Percentiles rank a stretch among this genome's conserved stretches.
phyloP scores from a whole-genome alignment of 177 flowering plant species.

The Vitis hybrid region DNA sequence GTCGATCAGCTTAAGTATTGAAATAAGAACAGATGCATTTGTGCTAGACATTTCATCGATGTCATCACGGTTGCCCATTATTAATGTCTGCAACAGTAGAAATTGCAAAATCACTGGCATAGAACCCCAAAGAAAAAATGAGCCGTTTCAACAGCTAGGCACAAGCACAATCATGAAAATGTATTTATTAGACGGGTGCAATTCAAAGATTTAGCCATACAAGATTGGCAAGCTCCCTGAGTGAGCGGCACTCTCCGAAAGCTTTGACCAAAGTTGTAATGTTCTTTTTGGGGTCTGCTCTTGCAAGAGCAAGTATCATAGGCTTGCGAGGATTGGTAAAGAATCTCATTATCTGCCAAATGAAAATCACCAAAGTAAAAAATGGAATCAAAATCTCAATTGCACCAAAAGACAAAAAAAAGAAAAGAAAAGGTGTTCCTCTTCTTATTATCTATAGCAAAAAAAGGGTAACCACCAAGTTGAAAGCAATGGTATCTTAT shows the following conservation, averaged over 20 bases:
- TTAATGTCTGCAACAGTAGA: conserved; percentile 66
- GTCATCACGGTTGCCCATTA: conserved; percentile 94
- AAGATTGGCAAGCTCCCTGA: conserved; percentile 98
- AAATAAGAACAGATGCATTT: conserved; percentile 79
- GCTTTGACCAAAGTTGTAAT: conserved; percentile 95
- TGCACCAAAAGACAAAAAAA: not conserved
- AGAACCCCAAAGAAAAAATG: too few species aligned
- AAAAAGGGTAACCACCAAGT: too few species aligned
- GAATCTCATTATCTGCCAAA: conserved; percentile 94
- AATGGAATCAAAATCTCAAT: not conserved
- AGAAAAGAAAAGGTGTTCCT: not conserved
- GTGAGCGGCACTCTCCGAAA: conserved; percentile 98
- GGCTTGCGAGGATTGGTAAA: conserved; percentile 95
- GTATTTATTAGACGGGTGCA: not conserved
- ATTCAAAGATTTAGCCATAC: conserved; percentile 38
- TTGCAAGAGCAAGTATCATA: conserved; percentile 98
- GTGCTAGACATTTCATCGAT: conserved; percentile 98
- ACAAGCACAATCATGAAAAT: conserved; percentile 1
- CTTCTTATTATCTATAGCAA: too few species aligned
- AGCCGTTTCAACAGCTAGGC: too few species aligned
- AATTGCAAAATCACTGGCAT: too few species aligned
- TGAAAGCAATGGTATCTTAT: too few species aligned
- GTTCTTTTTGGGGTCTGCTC: conserved; percentile 99
- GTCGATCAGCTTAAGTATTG: conserved; percentile 90
- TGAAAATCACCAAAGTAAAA: conserved; percentile 1